These are phyloP conservation scores for Tylopilus intermedius DNA, from an alignment of 768 basidiomycete genomes.

Conservation along the genomic window DNA sequence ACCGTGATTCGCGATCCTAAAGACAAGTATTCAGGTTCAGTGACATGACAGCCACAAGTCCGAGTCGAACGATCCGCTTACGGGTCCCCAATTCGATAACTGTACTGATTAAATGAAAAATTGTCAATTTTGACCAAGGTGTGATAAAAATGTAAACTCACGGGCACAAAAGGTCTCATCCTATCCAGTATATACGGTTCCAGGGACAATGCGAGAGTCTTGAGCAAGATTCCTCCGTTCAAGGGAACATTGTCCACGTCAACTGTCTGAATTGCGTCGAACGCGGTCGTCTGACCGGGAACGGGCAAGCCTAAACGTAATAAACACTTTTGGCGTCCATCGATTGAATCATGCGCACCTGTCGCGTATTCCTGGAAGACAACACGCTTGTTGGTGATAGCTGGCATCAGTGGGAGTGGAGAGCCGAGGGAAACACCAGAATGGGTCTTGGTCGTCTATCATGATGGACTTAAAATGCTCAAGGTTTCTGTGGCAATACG, in stretches of 20 bases:
- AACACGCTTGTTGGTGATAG: conserved; percentile 33
- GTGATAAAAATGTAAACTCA: conserved; percentile 29
- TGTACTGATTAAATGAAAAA: conserved; percentile 10
- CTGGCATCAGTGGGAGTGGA: background rate
- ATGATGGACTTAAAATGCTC: background rate
- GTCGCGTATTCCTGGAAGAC: conserved; percentile 32
- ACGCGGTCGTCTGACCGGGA: conserved; percentile 41
- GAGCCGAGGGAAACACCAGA: background rate
- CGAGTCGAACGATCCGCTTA: background rate
- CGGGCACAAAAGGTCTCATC: conserved; percentile 33
- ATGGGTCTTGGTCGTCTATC: background rate
- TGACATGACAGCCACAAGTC: background rate
- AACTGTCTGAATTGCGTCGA: conserved; percentile 43
- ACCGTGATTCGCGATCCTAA: conserved; percentile 30
- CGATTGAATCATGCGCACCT: background rate
- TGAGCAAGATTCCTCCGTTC: conserved; percentile 46
- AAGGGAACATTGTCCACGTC: conserved; percentile 46
- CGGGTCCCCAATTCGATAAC: conserved; percentile 1
- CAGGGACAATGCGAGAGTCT: conserved; percentile 43
- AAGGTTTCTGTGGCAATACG: no score
- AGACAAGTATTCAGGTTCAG: background rate
- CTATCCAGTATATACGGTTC: conserved; percentile 42
- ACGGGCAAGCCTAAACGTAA: background rate
- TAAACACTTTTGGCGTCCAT: no score
- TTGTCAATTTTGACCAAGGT: background rate